Base-by-base conservation (phyloP, 2,329 filamentous ascomycete genomes). In the Calonectria pseudoturangicola region DNA sequence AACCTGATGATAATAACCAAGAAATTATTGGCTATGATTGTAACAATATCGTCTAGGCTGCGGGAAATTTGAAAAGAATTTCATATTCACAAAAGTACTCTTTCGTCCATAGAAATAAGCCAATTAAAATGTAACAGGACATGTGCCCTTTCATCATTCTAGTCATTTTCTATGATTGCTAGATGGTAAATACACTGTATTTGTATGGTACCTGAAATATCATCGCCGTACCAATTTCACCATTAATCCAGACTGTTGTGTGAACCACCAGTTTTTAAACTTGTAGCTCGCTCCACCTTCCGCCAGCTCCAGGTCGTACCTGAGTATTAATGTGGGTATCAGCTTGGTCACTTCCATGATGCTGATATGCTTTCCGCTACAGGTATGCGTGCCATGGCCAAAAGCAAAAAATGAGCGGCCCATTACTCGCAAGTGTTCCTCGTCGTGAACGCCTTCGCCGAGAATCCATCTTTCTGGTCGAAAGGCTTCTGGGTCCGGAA, bases 401-500 rank as follows among this genome's bases (percentile, higher is more conserved):
- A 69, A 69, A 4, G 56, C 18, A 28, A 69, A 54, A 13, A 69
- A 69, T 2, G 68, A 70, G n/a, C 68, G 25, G 45, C 65, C 65
- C 68, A 70, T 70, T 2, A 21, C 13, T 15, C 68, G 60, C 6
- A 70, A 16, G 25, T 70, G 67, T 4, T 65, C 68, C 45, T 70
- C 68, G 21, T 70, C 58, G 8, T 16, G 10, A 41, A 50, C 28
- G 15, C 62, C 68, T 16, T 70, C 68, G 2, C 68, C 51, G 8
- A 65, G 28, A n/a, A 70, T 66, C 70, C 70, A 72, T 33, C 70
- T 33, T 15, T 72, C 70, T 4, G 70, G 70, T 3, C n/a, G 64
- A 27, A 72, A 72, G 0, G 15, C 9, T 28, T 72, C 56, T 7
- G 70, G 70, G 18, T 65, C 47, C 1, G 70, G 64, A 43, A 72